These are phyloP conservation scores for Gamarada debralockiae DNA, from an alignment of 495 filamentous ascomycete species.

Conservation along the genomic window DNA sequence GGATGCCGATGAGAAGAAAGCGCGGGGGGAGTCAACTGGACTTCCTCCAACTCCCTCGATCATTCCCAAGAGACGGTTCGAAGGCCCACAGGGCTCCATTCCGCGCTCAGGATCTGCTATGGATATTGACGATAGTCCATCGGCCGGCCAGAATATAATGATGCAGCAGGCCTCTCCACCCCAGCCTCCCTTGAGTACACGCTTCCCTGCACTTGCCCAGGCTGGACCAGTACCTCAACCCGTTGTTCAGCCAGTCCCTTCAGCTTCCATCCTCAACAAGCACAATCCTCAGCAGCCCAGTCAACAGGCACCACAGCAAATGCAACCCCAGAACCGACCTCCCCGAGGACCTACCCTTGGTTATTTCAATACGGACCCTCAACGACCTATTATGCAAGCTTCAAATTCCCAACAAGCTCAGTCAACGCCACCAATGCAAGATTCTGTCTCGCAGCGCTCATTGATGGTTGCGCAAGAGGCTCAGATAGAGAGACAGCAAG, in stretches of 20 bases:
- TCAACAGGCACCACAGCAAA: constrained; percentile 7
- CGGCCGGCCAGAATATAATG: constrained; percentile 13
- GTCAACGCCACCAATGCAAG: constrained; percentile 7
- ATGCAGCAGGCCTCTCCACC: constrained; percentile 26
- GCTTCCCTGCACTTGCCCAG: constrained; percentile 23
- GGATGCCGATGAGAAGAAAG: constrained; percentile 66
- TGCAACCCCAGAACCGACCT: constrained; percentile 11
- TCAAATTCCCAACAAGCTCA: constrained; percentile 23
- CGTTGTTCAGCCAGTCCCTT: constrained; percentile 13
- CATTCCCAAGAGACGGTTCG: constrained; percentile 34
- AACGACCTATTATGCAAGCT: constrained; percentile 26
- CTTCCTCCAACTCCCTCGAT: constrained; percentile 55
- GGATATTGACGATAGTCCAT: constrained; percentile 18
- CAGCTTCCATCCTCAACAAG: constrained; percentile 12
- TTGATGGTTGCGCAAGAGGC: constrained; percentile 5
- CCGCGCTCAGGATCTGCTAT: constrained; percentile 17
- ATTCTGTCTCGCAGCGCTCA: neutral
- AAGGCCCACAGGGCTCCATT: constrained; percentile 20
- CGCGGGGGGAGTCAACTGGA: constrained; percentile 67
- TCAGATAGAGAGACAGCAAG: constrained; percentile 12
- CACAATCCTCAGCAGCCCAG: constrained; percentile 18
- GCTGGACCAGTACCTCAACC: constrained; percentile 23
- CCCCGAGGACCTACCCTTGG: constrained; percentile 19
- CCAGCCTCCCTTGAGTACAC: constrained; percentile 25
- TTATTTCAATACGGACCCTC: constrained; percentile 16